Conservation (phyloP, 2,329 filamentous ascomycete species). For the Alternaria metachromatica region DNA sequence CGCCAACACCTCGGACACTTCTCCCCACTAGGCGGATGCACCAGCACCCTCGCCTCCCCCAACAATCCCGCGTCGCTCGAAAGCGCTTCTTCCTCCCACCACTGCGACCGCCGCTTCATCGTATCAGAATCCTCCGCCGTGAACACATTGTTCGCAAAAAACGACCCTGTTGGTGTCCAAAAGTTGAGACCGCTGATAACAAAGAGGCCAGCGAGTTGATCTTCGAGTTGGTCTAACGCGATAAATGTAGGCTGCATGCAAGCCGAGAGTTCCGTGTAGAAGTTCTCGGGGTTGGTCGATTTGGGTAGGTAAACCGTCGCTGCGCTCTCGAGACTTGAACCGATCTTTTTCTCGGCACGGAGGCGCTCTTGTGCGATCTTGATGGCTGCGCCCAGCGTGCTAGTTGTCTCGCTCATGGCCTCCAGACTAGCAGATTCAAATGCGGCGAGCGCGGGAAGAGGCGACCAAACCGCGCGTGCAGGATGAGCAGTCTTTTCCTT, state of each 20-base stretch:
- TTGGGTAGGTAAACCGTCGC: constrained; percentile 55
- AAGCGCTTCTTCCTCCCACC: constrained; percentile 13
- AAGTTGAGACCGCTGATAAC: constrained; percentile 50
- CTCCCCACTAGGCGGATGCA: constrained; percentile 56
- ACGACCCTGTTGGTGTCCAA: background rate
- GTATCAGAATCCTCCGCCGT: constrained; percentile 2
- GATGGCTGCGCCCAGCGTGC: constrained; percentile 67
- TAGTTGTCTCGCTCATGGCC: constrained; percentile 47
- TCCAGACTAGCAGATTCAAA: constrained; percentile 25
- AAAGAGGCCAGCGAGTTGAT: constrained; percentile 50
- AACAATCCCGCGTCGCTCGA: constrained; percentile 6
- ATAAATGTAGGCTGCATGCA: constrained; percentile 13
- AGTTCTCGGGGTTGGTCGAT: background rate
- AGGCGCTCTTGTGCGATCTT: constrained; percentile 79
- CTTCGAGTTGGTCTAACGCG: no score
- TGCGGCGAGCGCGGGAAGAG: constrained; percentile 16
- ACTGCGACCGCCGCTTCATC: constrained; percentile 16
- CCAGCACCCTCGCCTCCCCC: constrained; percentile 31
- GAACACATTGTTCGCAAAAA: background rate
- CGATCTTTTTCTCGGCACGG: constrained; percentile 73
- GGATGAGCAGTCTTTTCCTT: constrained; percentile 46
- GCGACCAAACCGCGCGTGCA: constrained; percentile 28
- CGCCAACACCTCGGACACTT: constrained; percentile 94
- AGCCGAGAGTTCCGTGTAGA: background rate
- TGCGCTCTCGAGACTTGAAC: constrained; percentile 79